Percentiles rank a stretch among this genome's conserved stretches.
These are phyloP conservation scores for Hippophae tibetana DNA, from an alignment of 306 rosid genomes.

Conservation along the genomic window DNA sequence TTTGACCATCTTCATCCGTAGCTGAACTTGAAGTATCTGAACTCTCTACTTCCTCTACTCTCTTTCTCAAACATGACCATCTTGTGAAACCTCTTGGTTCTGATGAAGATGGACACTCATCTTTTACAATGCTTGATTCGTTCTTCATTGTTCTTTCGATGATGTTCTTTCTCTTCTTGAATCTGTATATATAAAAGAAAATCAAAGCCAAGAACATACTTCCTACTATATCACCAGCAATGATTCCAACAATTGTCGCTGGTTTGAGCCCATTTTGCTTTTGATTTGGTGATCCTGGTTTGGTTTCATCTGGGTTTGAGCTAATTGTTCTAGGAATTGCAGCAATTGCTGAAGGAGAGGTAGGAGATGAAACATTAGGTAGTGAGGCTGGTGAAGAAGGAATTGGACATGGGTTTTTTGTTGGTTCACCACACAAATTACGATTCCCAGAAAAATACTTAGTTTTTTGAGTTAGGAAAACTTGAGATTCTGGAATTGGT, in stretches of 20 bases:
- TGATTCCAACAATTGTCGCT: constrained; percentile 54
- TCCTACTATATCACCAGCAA: constrained; percentile 55
- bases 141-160: constrained; percentile 20
- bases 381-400: constrained; percentile 46
- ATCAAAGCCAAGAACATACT: constrained; percentile 39
- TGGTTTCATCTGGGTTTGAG: constrained; percentile 14
- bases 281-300: constrained; percentile 20
- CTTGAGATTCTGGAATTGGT: constrained; percentile 37
- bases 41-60: constrained; percentile 34
- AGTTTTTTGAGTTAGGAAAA: constrained; percentile 32
- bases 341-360: constrained; percentile 80
- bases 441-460: constrained; percentile 43
- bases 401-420: constrained; percentile 42
- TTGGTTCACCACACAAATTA: constrained; percentile 52
- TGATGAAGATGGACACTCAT: constrained; percentile 38
- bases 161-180: constrained; percentile 27
- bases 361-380: constrained; percentile 28
- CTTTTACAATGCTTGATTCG: constrained; percentile 26
- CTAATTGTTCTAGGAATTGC: constrained; percentile 55
- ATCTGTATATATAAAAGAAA: constrained; percentile 37
- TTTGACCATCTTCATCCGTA: constrained; percentile 20
- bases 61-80: constrained; percentile 77
- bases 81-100: constrained; percentile 59
- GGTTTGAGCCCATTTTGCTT: constrained; percentile 33
- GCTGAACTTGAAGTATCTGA: constrained; percentile 33